Base-by-base conservation (phyloP, 306 rosid species). In the Rosa lucieae region DNA sequence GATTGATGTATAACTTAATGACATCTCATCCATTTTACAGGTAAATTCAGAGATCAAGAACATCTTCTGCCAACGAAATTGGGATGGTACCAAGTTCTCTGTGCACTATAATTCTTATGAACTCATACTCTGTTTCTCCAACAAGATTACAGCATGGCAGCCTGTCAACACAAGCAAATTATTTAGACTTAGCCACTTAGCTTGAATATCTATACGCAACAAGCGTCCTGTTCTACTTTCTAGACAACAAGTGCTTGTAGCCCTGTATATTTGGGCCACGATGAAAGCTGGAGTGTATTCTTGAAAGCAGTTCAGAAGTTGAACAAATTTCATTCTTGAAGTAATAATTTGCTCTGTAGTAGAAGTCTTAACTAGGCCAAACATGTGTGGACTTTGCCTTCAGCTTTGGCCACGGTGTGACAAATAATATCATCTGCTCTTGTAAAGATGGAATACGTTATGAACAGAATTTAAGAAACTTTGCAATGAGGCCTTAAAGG, bases 1-100 rank as follows among this genome's bases (percentile, higher is more conserved):
- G 44, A 48, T 49, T 40, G 9, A n/a, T 48, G 9, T 35, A 46
- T 2, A n/a, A 69, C 52, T 56, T 69, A 21, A 51, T 61, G 40
- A 72, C 69, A 6, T 26, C 17, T 83, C 62, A 35, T 67, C 67
- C 67, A 74, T 73, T 86, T 80, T 77, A 15, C 89, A 86, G 91
- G 85, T 79, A 79, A 85, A 70, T 43, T 76, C 58, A 65, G 42
- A 39, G 46, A 35, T 77, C 72, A 77, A 72, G 68, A 48, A 71
- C 80, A 68, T 26, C 69, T 20, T 78, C 73, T 70, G 72, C 82
- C 79, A 67, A 46, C 58, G 14, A 52, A 20, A 63, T 47, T 53
- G 39, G 78, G 77, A 52, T 32, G 46, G 69, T 63, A 35, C 71
- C 71, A 37, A 37, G 47, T 66, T 63, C 47, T 35, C 14, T 35